A percentile compares a stretch with the other conserved stretches of the same genome.
These are phyloP conservation scores for Stachybotrys chlorohalonatus DNA, from an alignment of 2,329 filamentous ascomycete genomes.

Conservation along the genomic window DNA sequence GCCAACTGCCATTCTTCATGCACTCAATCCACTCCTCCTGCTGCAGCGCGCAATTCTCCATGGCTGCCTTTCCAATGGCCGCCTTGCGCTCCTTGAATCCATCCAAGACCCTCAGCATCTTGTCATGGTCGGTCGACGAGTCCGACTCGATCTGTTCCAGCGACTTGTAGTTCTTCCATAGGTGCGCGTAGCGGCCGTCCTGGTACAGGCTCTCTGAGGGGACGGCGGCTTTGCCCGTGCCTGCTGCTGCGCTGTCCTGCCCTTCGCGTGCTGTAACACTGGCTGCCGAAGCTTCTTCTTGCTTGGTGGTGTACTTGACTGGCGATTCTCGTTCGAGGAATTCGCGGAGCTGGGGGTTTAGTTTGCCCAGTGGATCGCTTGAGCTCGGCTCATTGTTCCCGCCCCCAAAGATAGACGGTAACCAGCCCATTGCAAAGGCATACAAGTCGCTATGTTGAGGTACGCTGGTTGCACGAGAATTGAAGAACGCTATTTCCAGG, in stretches of 20 bases:
- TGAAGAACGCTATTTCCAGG: too few relatives aligned
- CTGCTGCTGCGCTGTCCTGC: constrained; percentile 7
- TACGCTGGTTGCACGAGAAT: background rate
- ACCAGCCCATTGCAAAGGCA: constrained; percentile 43
- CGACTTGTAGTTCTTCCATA: constrained; percentile 88
- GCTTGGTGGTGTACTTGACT: constrained; percentile 48
- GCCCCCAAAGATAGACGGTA: constrained; percentile 43
- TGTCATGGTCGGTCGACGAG: constrained; percentile 68
- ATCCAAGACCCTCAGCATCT: constrained; percentile 70
- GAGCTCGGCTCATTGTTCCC: constrained; percentile 19
- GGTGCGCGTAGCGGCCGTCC: constrained; percentile 63
- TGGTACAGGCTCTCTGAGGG: constrained; percentile 45
- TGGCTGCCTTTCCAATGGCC: constrained; percentile 67
- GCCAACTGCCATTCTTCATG: constrained; percentile 62
- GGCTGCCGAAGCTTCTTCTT: constrained; percentile 10
- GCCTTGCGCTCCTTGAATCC: constrained; percentile 75
- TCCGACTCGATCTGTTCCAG: constrained; percentile 59
- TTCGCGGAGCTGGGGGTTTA: constrained; percentile 76
- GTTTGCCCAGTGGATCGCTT: constrained; percentile 55
- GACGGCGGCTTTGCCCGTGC: constrained; percentile 18
- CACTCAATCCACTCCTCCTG: constrained; percentile 78
- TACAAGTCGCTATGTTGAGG: background rate
- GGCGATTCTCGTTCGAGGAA: constrained; percentile 80
- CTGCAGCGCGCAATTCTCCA: constrained; percentile 89
- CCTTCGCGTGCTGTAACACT: constrained; percentile 4